phyloP scores from a whole-genome alignment of 768 basidiomycete genomes.

The Pisolithus tinctorius region DNA sequence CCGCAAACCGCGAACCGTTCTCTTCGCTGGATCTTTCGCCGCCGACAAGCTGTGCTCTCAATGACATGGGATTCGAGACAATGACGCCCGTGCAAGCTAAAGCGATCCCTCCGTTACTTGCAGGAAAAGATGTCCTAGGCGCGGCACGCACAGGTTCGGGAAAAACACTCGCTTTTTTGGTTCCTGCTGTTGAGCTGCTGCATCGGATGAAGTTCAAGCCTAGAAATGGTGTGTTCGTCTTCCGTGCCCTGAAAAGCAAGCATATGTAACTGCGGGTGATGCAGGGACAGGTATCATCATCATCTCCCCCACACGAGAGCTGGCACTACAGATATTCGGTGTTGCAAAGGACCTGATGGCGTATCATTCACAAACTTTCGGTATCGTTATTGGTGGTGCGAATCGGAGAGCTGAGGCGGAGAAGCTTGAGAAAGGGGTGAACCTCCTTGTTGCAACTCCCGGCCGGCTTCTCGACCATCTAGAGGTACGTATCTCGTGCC shows the following conservation, averaged over 20 bases:
- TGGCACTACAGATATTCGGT: constrained; percentile 96
- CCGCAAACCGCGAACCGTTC: constrained; percentile 51
- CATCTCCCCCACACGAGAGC: constrained; percentile 91
- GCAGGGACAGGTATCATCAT: constrained; percentile 92
- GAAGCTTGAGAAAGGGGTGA: constrained; percentile 93
- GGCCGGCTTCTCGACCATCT: constrained; percentile 93
- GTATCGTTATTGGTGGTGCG: constrained; percentile 98
- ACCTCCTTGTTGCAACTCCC: constrained; percentile 92
- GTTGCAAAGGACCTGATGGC: constrained; percentile 96
- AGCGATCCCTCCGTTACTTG: constrained; percentile 84
- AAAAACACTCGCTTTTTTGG: constrained; percentile 94
- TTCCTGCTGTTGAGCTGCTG: constrained; percentile 88
- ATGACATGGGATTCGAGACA: constrained; percentile 80
- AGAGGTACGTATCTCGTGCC: constrained; percentile 47
- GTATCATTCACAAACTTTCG: constrained; percentile 93
- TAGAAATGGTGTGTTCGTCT: constrained; percentile 62
- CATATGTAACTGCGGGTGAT: not conserved
- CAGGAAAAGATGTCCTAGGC: constrained; percentile 96
- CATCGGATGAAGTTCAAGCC: constrained; percentile 95
- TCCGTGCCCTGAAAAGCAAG: not conserved
- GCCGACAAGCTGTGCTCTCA: constrained; percentile 66
- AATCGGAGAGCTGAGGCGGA: constrained; percentile 93
- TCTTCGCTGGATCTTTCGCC: constrained; percentile 76
- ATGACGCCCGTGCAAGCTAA: constrained; percentile 94
- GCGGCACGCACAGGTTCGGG: constrained; percentile 96